phyloP scores from a whole-genome alignment of 2,329 filamentous ascomycete genomes.

The Podosphaera leucotricha region DNA sequence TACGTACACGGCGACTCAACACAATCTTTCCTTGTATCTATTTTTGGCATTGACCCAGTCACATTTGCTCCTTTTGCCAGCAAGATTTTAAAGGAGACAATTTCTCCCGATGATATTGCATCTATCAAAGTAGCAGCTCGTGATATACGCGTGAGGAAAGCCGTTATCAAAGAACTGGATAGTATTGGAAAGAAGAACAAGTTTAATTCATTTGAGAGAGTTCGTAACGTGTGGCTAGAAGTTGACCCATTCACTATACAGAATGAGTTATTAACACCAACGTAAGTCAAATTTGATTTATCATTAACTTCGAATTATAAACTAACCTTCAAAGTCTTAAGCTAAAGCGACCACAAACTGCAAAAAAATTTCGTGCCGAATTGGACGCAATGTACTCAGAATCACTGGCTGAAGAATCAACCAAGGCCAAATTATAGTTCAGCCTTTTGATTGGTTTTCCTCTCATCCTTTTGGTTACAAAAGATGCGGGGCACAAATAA shows the following conservation, averaged over 20 bases:
- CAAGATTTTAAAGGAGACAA: slow-evolving; percentile 45
- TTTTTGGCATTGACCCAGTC: slow-evolving; percentile 75
- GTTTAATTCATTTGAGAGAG: slow-evolving; percentile 77
- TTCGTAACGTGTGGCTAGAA: slow-evolving; percentile 49
- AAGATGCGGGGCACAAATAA: too few species aligned
- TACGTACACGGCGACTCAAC: slow-evolving; percentile 80
- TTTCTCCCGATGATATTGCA: slow-evolving; percentile 38
- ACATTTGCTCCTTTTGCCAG: slow-evolving; percentile 60
- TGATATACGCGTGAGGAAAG: slow-evolving; percentile 47
- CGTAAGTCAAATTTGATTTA: slow-evolving; percentile 30
- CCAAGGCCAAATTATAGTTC: slow-evolving; percentile 25
- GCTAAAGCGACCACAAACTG: slow-evolving; percentile 44
- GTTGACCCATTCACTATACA: slow-evolving; percentile 84
- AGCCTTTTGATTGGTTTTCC: too few species aligned
- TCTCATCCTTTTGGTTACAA: too few species aligned
- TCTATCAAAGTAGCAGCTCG: slow-evolving; percentile 42
- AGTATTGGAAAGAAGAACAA: slow-evolving; percentile 59
- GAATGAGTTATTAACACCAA: slow-evolving; percentile 72
- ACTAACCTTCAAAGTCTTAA: slow-evolving; percentile 29
- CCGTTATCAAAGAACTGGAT: slow-evolving; percentile 58
- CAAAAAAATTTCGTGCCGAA: slow-evolving; percentile 22
- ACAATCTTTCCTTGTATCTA: slow-evolving; percentile 58
- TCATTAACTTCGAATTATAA: neutral
- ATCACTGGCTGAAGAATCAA: slow-evolving; percentile 13
- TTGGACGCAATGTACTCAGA: slow-evolving; percentile 16